phyloP scores from a whole-genome alignment of 495 filamentous ascomycete species.

The Schizothecium vesticola region DNA sequence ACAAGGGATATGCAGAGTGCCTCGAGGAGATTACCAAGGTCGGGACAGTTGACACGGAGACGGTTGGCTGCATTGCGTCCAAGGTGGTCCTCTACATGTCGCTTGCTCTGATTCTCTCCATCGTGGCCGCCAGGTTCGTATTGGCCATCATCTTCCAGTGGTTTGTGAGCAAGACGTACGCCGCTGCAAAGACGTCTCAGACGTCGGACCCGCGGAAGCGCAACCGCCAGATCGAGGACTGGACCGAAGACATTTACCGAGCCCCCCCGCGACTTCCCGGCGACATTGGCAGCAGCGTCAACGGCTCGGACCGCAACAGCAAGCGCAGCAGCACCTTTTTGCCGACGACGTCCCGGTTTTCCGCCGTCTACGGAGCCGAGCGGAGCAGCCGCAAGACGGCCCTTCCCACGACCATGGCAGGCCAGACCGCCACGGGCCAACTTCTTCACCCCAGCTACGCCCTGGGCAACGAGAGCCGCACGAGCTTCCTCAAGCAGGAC shows the following conservation, averaged over 20 bases:
- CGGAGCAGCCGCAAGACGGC: slow-evolving; percentile 45
- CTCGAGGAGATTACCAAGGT: slow-evolving; percentile 91
- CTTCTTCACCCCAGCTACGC: slow-evolving; percentile 69
- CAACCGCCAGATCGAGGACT: slow-evolving; percentile 94
- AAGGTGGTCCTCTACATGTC: slow-evolving; percentile 96
- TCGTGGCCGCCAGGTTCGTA: slow-evolving; percentile 80
- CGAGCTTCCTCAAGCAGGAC: slow-evolving; percentile 48
- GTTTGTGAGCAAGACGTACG: slow-evolving; percentile 82
- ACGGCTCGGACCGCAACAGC: slow-evolving; percentile 58
- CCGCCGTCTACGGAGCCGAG: slow-evolving; percentile 75
- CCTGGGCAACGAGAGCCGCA: slow-evolving; percentile 63
- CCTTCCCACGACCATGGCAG: slow-evolving; percentile 90
- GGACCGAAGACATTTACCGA: slow-evolving; percentile 95
- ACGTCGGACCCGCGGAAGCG: slow-evolving; percentile 68
- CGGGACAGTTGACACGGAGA: slow-evolving; percentile 91
- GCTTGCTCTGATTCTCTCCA: slow-evolving; percentile 84
- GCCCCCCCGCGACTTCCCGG: slow-evolving; percentile 71
- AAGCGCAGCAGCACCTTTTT: slow-evolving; percentile 78
- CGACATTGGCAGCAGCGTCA: slow-evolving; percentile 57
- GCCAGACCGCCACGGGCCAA: slow-evolving; percentile 77
- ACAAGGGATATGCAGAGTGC: slow-evolving; percentile 80
- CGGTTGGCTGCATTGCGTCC: slow-evolving; percentile 94
- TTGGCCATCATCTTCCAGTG: slow-evolving; percentile 93
- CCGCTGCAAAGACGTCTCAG: slow-evolving; percentile 67
- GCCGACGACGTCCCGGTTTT: slow-evolving; percentile 87